Evolutionary conservation across 768 basidiomycete species (phyloP), one percentile per base, ranked within the genome.

Genomic region (Solioccasus polychromus): DNA sequence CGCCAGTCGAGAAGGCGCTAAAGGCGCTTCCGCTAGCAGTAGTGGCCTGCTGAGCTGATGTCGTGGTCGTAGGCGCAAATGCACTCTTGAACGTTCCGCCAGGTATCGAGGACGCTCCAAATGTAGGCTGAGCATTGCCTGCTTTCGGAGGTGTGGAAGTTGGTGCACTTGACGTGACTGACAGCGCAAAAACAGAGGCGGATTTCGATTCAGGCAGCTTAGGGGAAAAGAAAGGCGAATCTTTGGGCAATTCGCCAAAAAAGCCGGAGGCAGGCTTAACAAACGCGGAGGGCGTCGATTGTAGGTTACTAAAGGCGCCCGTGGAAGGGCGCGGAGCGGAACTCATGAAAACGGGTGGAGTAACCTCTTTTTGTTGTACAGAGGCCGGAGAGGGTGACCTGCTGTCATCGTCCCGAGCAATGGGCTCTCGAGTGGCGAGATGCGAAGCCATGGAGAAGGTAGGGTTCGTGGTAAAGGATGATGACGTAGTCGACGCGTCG

Each of bases 221-320:
- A 7, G 62, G 68, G 8, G 76, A 74, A 59, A 76, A 75, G 61
- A 83, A 83, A 3, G 81, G 80, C 7, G 82, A 83, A 31, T 70
- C 60, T 20, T 62, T 63, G 3, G 74, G 62, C 4, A 69, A 53
- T 37, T 59, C 55, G 28, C 64, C 66, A 35, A 68, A 70, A 39
- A 60, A 58, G 3, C 70, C 68, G 29, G 59, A 55, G 9, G 69
- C 62, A 12, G 69, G 71, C 43, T 68, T 72, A 30, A 61, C 44
- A 57, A 75, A 72, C 4, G 55, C 60, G 6, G 64, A 57, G 28
- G 59, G 57, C 31, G 68, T 63, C 10, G 64, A 58, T 34, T 64
- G 63, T 8, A 71, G 40, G 42, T 63, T 63, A n/a, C 71, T 65
- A 43, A 78, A 79, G 8, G 72, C 74, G 19, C 69, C 68, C 0